Evolutionary conservation across 768 basidiomycete species (phyloP), one percentile per base, ranked within the genome.

Genomic region (Gyrodon lividus): DNA sequence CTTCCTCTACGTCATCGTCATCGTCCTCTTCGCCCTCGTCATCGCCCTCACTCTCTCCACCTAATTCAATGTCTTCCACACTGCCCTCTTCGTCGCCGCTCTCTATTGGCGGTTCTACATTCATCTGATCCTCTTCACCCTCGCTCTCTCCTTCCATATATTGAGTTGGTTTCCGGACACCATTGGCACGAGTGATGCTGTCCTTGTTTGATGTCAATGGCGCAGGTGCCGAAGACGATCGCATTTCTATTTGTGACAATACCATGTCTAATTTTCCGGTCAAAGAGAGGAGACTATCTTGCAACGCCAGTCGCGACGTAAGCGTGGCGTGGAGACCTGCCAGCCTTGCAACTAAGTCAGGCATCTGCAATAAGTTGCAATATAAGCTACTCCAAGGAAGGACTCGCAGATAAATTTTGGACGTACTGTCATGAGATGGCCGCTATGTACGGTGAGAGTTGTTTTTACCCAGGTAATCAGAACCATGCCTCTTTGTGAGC

Each of bases 251-350:
- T 65, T 98, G 97, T 0, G 92, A 88, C 43, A 98, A 77, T 20
- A 97, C 91, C 76, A 94, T 89, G 64, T 98, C 96, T 24, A 98
- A 77, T 50, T 92, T 83, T 23, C 97, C 97, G 52, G 84, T 89
- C 37, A 99, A 76, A 2, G 89, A 83, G 9, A 95, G 75, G 17
- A 99, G 76, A 51, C 85, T 89, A 56, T 92, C 87, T 56, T 97
- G 90, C 41, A 98, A 72, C 22, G 85, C 77, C 30, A 97, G 72
- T 19, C 97, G 83, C 28, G 86, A 77, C 3, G 87, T 83, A 35
- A 99, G 75, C 5, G 87, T 86, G 17, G 87, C 74, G 70, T 96
- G 92, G 19, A 99, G 77, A 5, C 84, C 84, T 3, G 95, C 85
- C 16, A 99, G 80, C 30, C 91, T 84, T 31, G 86, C 81, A 19